Conservation (phyloP, 768 basidiomycete genomes). For the Russula vinacea region DNA sequence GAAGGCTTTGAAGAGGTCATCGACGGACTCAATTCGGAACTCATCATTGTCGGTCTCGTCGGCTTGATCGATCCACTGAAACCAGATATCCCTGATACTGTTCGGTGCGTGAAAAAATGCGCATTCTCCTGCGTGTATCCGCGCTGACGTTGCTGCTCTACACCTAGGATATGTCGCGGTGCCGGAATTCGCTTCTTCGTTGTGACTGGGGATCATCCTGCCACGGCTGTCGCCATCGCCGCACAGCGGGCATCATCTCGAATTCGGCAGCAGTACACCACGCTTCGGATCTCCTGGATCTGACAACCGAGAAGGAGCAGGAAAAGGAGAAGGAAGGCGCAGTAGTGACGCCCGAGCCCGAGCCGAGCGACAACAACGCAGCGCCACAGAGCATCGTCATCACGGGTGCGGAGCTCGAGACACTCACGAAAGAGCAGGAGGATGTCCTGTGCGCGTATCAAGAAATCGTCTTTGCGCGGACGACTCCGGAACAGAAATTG, state of each 20-base stretch:
- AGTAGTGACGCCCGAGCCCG: background rate
- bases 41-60: conserved; percentile 57
- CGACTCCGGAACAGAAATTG: conserved; percentile 62
- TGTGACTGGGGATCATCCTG: conserved; percentile 58
- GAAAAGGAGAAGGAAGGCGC: conserved; percentile 37
- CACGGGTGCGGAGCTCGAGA: conserved; percentile 39
- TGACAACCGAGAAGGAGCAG: conserved; percentile 34
- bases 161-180: conserved; percentile 42
- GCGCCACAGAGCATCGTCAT: conserved; percentile 41
- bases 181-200: conserved; percentile 64
- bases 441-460: conserved; percentile 39
- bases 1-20: conserved; percentile 46
- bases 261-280: conserved; percentile 39
- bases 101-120: conserved; percentile 30
- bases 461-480: conserved; percentile 60
- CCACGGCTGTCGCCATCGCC: conserved; percentile 62
- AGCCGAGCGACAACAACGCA: background rate
- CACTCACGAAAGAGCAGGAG: conserved; percentile 25
- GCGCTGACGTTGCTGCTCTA: background rate
- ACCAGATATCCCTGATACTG: conserved; percentile 51
- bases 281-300: conserved; percentile 39
- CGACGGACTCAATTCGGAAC: conserved; percentile 42
- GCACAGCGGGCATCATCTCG: conserved; percentile 57
- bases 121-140: background rate
- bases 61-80: conserved; percentile 60